phyloP scores from a whole-genome alignment of 495 filamentous ascomycete species.

The Penicilliopsis zonata region DNA sequence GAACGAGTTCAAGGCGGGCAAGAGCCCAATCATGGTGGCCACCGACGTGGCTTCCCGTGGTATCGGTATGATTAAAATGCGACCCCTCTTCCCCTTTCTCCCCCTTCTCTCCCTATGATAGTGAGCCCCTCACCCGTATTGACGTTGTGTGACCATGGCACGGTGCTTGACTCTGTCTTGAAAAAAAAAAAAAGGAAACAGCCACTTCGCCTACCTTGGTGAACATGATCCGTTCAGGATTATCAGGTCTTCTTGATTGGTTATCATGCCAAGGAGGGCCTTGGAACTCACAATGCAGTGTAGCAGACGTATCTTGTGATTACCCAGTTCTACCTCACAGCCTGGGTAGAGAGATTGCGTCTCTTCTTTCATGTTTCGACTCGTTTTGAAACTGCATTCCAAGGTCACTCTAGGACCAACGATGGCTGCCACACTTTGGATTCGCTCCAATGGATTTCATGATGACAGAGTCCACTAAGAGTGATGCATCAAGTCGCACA shows the following conservation, averaged over 20 bases:
- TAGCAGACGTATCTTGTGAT: conserved; percentile 54
- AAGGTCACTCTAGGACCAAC: conserved; percentile 60
- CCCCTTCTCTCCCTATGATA: conserved; percentile 18
- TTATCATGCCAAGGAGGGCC: conserved; percentile 61
- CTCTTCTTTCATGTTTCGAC: conserved; percentile 61
- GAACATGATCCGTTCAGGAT: conserved; percentile 73
- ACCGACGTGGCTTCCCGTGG: conserved; percentile 95
- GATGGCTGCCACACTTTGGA: conserved; percentile 50
- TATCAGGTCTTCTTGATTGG: conserved; percentile 61
- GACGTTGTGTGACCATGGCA: conserved; percentile 58
- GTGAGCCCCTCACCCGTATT: conserved; percentile 31
- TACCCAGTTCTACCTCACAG: conserved; percentile 63
- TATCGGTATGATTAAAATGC: conserved; percentile 93
- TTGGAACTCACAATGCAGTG: conserved; percentile 76
- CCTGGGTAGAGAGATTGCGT: conserved; percentile 63
- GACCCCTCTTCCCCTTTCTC: conserved; percentile 30
- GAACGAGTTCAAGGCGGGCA: conserved; percentile 97
- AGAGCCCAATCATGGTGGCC: conserved; percentile 80
- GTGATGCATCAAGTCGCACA: conserved; percentile 59
- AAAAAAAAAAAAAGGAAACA: too few relatives aligned
- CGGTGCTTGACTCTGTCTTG: conserved; percentile 91
- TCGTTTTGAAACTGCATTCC: conserved; percentile 56
- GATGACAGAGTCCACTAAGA: conserved; percentile 52
- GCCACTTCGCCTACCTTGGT: conserved; percentile 49
- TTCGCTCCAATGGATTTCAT: conserved; percentile 37